phyloP scores from a whole-genome alignment of 192 early-diverging fungal genomes.

The Coemansia sp. region DNA sequence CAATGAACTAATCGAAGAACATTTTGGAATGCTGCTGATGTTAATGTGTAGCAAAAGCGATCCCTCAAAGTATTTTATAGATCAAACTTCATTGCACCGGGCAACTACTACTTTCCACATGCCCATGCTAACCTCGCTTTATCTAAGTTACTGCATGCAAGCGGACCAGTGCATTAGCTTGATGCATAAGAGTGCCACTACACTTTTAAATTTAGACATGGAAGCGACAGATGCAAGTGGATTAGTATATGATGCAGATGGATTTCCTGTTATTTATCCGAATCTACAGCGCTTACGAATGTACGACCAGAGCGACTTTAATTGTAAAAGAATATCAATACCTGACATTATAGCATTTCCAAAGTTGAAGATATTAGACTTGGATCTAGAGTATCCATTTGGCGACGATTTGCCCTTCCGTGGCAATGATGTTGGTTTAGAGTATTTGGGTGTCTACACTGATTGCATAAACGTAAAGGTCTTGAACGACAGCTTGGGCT shows the following conservation, averaged over 20 bases:
- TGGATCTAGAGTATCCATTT: conserved; percentile 1
- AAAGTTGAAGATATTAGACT: not conserved
- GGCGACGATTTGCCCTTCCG: conserved; percentile 11
- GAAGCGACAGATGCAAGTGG: not conserved
- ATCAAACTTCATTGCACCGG: not conserved
- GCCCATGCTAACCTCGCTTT: not conserved
- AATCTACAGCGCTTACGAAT: conserved; percentile 2
- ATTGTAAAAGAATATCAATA: not conserved
- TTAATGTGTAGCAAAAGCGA: not conserved
- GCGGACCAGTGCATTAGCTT: not conserved
- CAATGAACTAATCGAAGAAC: not conserved
- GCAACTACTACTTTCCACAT: not conserved
- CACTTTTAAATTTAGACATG: not conserved
- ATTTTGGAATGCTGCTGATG: not conserved
- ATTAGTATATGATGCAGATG: not conserved
- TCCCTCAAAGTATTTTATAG: not conserved
- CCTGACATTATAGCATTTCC: conserved; percentile 11
- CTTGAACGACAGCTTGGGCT: not conserved
- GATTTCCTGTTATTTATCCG: not conserved
- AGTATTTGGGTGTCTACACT: not conserved
- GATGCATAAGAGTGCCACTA: not conserved
- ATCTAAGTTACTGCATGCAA: not conserved
- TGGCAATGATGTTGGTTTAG: conserved; percentile 1
- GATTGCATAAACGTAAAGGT: not conserved
- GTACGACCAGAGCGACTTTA: not conserved